Evolutionary conservation across 129 eudicot species (phyloP).

Genomic region (Lactuca sativa): DNA sequence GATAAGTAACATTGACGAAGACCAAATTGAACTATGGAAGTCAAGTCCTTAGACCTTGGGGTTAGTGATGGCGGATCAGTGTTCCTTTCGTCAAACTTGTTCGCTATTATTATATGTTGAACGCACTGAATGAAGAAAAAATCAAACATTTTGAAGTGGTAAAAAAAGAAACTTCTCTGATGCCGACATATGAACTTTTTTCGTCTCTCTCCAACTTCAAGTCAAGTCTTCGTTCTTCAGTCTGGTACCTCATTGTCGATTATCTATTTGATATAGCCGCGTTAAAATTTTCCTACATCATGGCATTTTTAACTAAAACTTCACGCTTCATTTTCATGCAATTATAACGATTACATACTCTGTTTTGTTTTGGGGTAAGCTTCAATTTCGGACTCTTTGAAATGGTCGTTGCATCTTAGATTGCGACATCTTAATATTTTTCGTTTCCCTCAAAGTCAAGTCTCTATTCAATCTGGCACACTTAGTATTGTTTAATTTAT

Average conservation of each 20-base stretch:
- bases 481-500: slow-evolving; percentile 5
- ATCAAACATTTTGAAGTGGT: slow-evolving; percentile 19
- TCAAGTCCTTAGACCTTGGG: neutral
- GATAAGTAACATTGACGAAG: neutral
- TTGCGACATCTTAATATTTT: neutral
- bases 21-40: neutral
- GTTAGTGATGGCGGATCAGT: neutral
- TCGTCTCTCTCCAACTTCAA: slow-evolving; percentile 1
- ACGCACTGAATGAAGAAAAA: slow-evolving; percentile 10
- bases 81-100: slow-evolving; percentile 6
- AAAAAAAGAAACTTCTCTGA: neutral
- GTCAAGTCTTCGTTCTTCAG: slow-evolving; percentile 27
- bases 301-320: neutral
- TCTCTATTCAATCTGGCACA: slow-evolving; percentile 10
- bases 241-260: slow-evolving; percentile 6
- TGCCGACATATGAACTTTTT: neutral
- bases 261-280: neutral
- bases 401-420: slow-evolving; percentile 6
- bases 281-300: no score
- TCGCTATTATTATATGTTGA: neutral
- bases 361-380: neutral
- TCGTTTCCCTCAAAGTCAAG: slow-evolving; percentile 12
- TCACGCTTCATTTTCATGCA: slow-evolving; percentile 7
- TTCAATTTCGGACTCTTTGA: slow-evolving; percentile 3
- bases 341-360: neutral